These are phyloP conservation scores for Flammula alnicola DNA, from an alignment of 1,284 basidiomycete species.

Conservation along the genomic window DNA sequence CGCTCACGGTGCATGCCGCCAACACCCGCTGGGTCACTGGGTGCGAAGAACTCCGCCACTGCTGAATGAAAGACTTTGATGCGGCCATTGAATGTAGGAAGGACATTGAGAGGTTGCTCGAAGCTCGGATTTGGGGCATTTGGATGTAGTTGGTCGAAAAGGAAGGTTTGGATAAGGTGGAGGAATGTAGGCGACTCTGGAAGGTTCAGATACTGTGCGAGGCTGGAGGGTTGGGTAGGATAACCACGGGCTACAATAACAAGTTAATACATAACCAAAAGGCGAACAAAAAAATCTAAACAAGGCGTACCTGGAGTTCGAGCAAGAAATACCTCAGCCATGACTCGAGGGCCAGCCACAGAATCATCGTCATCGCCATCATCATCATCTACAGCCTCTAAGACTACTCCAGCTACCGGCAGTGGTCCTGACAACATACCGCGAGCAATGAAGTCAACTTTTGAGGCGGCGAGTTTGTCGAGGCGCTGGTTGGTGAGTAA, in stretches of 20 bases:
- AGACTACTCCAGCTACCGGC: background rate
- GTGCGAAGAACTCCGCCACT: conserved; percentile 30
- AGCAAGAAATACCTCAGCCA: too few relatives aligned
- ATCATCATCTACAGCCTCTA: too few relatives aligned
- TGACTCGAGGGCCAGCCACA: too few relatives aligned
- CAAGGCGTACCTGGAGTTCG: too few relatives aligned
- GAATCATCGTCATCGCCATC: too few relatives aligned
- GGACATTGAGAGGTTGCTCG: background rate
- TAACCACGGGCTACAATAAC: too few relatives aligned
- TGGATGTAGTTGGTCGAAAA: background rate
- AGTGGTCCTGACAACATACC: background rate
- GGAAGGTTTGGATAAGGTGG: background rate
- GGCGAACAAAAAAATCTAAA: too few relatives aligned
- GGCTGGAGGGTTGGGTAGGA: too few relatives aligned
- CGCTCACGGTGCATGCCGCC: conserved; percentile 28
- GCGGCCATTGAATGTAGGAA: background rate
- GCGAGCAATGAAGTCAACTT: background rate
- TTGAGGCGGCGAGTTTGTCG: background rate
- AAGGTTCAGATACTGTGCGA: too few relatives aligned
- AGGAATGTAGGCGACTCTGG: too few relatives aligned
- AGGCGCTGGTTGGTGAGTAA: background rate
- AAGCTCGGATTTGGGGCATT: background rate
- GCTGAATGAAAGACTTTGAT: conserved; percentile 28
- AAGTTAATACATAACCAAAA: too few relatives aligned
- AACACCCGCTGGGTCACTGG: conserved; percentile 31